phyloP scores from a whole-genome alignment of 306 rosid species.

The Prunus davidiana region DNA sequence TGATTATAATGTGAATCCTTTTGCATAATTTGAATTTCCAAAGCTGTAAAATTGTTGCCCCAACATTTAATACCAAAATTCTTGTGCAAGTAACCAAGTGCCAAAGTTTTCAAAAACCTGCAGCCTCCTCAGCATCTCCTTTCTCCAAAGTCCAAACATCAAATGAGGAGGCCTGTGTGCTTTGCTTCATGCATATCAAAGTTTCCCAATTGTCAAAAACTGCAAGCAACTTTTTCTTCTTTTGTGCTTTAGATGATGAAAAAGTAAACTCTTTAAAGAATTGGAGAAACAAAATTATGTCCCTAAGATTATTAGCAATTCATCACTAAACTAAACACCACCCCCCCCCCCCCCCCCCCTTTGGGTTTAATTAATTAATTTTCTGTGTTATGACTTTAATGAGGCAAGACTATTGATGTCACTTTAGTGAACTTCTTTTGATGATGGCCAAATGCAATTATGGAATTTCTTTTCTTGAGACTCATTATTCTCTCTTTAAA shows the following conservation, averaged over 20 bases:
- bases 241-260: slow-evolving; percentile 26
- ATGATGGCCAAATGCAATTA: slow-evolving; percentile 57
- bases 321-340: slow-evolving; percentile 16
- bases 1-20: no score
- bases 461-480: slow-evolving; percentile 37
- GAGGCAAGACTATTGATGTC: slow-evolving; percentile 37
- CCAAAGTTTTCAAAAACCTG: slow-evolving; percentile 25
- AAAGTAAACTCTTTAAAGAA: slow-evolving; percentile 36
- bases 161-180: not conserved
- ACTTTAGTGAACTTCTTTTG: slow-evolving; percentile 54
- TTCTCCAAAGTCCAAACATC: slow-evolving; percentile 8
- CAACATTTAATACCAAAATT: slow-evolving; percentile 34
- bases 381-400: slow-evolving; percentile 26
- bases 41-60: slow-evolving; percentile 25
- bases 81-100: slow-evolving; percentile 35
- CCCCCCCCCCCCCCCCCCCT: not conserved
- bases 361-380: not conserved
- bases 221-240: not conserved
- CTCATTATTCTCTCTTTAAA: slow-evolving; percentile 59
- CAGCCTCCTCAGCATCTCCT: slow-evolving; percentile 17
- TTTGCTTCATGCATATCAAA: slow-evolving; percentile 4
- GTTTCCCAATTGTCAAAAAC: slow-evolving; percentile 7
- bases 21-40: not conserved
- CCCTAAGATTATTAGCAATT: slow-evolving; percentile 25
- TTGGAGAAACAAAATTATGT: slow-evolving; percentile 52